Base-by-base conservation (phyloP, 768 basidiomycete species). In the Collybia nuda region DNA sequence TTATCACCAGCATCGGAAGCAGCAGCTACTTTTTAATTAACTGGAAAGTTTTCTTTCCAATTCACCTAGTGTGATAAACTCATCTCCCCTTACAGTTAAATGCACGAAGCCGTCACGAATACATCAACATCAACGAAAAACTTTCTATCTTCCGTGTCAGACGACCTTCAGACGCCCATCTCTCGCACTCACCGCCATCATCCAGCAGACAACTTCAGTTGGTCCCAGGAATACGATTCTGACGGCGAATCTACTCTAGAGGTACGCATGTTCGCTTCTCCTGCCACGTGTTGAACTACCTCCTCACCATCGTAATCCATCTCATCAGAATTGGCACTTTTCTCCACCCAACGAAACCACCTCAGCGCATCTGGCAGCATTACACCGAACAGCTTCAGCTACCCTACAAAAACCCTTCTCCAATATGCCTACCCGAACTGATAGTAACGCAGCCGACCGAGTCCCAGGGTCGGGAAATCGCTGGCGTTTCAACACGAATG, bases 31-130 rank as follows among this genome's bases (percentile, higher is more conserved):
- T 56, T 65, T 70, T 75, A 75, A 76, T 72, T 72, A 65, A 69
- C 71, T 69, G 73, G 74, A 68, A 61, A 66, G 70, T 70, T 51
- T 37, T 50, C 50, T 43, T 39, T 40, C 36, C 39, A 43, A 28
- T 36, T 55, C 44, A 56, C 49, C 48, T 44, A 51, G 52, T 54
- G 43, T 54, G 51, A 55, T 59, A 51, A 53, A 59, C 65, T 64
- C 54, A 65, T 54, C 56, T 47, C 58, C 67, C 60, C 63, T 64
- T 60, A 61, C 66, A 70, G 79, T 81, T 80, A 79, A 79, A 87
- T 87, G 84, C 81, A 80, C 79, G 77, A 80, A 72, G 76, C 79
- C 76, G 81, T 84, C 71, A 77, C 81, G 76, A 76, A 68, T 55
- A 61, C 67, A 61, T 59, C 66, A 48, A 55, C 67, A 59, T 69